Percentiles rank a stretch among this genome's conserved stretches.
Evolutionary conservation across 1,139 yeast genomes (phyloP).

Genomic region (Saccharomyces uvarum): DNA sequence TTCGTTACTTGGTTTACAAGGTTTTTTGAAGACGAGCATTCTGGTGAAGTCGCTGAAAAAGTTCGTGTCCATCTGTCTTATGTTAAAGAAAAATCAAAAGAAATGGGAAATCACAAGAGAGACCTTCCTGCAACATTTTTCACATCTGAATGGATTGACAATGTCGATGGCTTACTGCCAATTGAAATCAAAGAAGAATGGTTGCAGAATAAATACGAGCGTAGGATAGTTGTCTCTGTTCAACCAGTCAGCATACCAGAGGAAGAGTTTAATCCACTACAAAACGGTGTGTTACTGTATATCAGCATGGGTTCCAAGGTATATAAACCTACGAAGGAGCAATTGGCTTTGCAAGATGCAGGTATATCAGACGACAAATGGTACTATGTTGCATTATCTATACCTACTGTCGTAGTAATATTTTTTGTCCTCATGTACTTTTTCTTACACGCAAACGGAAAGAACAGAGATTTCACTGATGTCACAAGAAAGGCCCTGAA

Average conservation of each 20-base stretch:
- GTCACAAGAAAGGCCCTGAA: slow-evolving; percentile 43
- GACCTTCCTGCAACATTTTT: slow-evolving; percentile 48
- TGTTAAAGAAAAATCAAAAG: slow-evolving; percentile 47
- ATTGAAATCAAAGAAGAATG: slow-evolving; percentile 54
- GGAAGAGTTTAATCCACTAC: slow-evolving; percentile 52
- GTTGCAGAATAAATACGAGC: slow-evolving; percentile 45
- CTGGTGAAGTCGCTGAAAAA: slow-evolving; percentile 40
- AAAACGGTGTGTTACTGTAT: slow-evolving; percentile 48
- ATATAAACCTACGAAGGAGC: slow-evolving; percentile 48
- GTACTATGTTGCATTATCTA: slow-evolving; percentile 57
- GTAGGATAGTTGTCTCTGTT: slow-evolving; percentile 49
- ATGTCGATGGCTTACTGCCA: slow-evolving; percentile 57
- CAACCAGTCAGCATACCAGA: slow-evolving; percentile 64
- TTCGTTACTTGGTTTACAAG: slow-evolving; percentile 76
- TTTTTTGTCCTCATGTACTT: slow-evolving; percentile 56
- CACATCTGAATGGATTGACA: slow-evolving; percentile 63
- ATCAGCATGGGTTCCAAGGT: slow-evolving; percentile 54
- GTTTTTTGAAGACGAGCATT: slow-evolving; percentile 40
- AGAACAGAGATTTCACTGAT: slow-evolving; percentile 41
- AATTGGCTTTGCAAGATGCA: slow-evolving; percentile 46
- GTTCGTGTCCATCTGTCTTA: slow-evolving; percentile 64
- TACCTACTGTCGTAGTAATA: slow-evolving; percentile 66
- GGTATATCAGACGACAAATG: slow-evolving; percentile 58
- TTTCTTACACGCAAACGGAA: slow-evolving; percentile 48
- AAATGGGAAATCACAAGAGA: slow-evolving; percentile 49